A percentile compares a stretch with the other conserved stretches of the same genome.
Evolutionary conservation across 2,329 filamentous ascomycete genomes (phyloP).

Genomic region (Cyphellophora attinorum): DNA sequence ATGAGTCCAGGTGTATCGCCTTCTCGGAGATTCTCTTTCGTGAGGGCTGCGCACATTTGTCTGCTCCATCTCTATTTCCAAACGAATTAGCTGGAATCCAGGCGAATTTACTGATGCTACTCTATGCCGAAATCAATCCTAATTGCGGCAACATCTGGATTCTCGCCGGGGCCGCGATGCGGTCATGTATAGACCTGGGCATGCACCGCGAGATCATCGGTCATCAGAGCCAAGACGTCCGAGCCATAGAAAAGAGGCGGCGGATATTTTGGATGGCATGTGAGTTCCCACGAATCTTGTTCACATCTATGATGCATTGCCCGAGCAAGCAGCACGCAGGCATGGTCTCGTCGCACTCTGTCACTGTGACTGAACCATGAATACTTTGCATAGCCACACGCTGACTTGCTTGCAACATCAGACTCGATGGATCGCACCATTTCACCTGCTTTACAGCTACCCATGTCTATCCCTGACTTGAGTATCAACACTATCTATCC

Average conservation of each 20-base stretch:
- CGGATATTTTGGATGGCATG: constrained; percentile 13
- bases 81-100: constrained; percentile 9
- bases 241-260: constrained; percentile 6
- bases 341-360: too few relatives aligned
- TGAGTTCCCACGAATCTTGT: too few relatives aligned
- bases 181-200: constrained; percentile 11
- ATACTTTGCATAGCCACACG: too few relatives aligned
- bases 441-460: constrained; percentile 11
- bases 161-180: constrained; percentile 10
- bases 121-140: constrained; percentile 12
- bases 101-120: constrained; percentile 10
- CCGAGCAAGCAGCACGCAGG: too few relatives aligned
- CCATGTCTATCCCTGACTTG: constrained; percentile 12
- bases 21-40: constrained; percentile 18
- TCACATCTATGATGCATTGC: too few relatives aligned
- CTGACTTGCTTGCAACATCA: too few relatives aligned
- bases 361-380: too few relatives aligned
- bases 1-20: constrained; percentile 18
- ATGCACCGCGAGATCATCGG: constrained; percentile 8
- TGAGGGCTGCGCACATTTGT: constrained; percentile 18
- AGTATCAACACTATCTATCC: constrained; percentile 8
- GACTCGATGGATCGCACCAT: constrained; percentile 14
- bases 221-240: neutral
- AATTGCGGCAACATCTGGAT: constrained; percentile 12
- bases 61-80: constrained; percentile 14